A percentile compares a stretch with the other conserved stretches of the same genome.
phyloP scores from a whole-genome alignment of 345 rosid genomes.

The Rhodamnia argentea region DNA sequence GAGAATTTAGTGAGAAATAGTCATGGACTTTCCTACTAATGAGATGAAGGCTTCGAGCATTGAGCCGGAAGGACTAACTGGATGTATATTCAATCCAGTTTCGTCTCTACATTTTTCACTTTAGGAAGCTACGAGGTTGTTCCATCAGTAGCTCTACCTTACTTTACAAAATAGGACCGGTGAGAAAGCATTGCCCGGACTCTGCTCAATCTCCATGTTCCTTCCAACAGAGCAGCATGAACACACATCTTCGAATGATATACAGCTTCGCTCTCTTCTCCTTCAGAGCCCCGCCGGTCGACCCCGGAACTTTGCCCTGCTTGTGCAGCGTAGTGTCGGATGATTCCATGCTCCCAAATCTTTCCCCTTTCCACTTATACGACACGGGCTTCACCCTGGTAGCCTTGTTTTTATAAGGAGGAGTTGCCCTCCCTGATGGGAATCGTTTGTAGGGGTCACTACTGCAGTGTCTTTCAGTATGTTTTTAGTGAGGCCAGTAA shows the following conservation, averaged over 20 bases:
- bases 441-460: constrained; percentile 15
- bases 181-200: background rate
- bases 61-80: background rate
- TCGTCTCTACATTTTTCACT: background rate
- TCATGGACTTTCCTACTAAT: background rate
- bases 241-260: constrained; percentile 47
- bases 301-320: constrained; percentile 17
- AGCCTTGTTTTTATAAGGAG: background rate
- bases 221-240: constrained; percentile 72
- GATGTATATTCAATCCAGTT: background rate
- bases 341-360: background rate
- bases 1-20: background rate
- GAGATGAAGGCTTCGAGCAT: background rate
- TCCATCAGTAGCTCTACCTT: background rate
- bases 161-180: background rate
- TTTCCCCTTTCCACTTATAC: background rate
- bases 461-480: constrained; percentile 5
- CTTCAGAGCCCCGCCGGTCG: constrained; percentile 29
- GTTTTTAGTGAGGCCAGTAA: constrained; percentile 11
- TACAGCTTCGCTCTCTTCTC: constrained; percentile 52
- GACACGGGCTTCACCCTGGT: background rate
- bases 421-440: background rate
- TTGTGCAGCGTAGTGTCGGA: constrained; percentile 3
- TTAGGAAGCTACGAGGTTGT: background rate
- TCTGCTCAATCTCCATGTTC: constrained; percentile 30